Conservation (phyloP, 345 rosid genomes). For the Euclidium syriacum region DNA sequence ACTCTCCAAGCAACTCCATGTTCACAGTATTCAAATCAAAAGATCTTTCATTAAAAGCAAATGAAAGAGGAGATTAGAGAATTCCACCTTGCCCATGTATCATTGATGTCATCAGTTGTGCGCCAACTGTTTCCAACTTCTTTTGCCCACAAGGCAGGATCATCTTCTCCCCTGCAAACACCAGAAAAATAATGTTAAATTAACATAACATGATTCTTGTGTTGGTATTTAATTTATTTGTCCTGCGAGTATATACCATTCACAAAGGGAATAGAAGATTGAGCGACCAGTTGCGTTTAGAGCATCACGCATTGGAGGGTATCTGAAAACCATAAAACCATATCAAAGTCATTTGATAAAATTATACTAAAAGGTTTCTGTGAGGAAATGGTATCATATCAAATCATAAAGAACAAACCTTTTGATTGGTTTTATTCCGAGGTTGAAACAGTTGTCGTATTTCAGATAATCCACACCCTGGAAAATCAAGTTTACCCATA, state of each 20-base stretch:
- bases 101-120: conserved; percentile 87
- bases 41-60: background rate
- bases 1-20: background rate
- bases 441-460: conserved; percentile 93
- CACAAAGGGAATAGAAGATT: conserved; percentile 87
- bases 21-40: conserved; percentile 4
- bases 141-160: conserved; percentile 93
- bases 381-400: background rate
- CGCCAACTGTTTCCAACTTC: conserved; percentile 99
- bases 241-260: conserved; percentile 49
- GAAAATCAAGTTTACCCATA: conserved; percentile 5
- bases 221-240: background rate
- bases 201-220: background rate
- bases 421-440: conserved; percentile 64
- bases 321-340: conserved; percentile 42
- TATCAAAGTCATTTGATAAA: conserved; percentile 8
- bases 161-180: conserved; percentile 71
- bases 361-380: background rate
- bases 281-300: conserved; percentile 63
- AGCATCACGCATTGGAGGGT: conserved; percentile 94
- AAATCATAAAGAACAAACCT: conserved; percentile 43
- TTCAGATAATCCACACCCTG: conserved; percentile 96
- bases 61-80: conserved; percentile 3
- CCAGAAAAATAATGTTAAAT: background rate
- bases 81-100: conserved; percentile 88